Conservation (phyloP, 352 stramenopile species). For the Thraustochytrium sp. region DNA sequence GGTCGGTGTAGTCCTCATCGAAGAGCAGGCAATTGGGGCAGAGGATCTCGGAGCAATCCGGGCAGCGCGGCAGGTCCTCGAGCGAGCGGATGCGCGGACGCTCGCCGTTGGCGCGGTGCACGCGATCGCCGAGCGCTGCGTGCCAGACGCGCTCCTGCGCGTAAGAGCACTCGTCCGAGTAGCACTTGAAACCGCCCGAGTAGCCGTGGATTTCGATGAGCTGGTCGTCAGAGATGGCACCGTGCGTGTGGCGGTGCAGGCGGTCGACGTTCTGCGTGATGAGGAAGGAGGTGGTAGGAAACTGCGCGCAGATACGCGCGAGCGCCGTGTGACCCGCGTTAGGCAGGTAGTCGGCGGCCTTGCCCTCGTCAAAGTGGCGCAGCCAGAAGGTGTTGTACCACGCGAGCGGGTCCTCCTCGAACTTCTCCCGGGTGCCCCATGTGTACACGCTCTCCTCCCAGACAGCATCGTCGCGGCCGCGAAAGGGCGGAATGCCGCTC, state of each 20-base stretch:
- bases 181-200: constrained; percentile 62
- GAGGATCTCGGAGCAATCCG: constrained; percentile 34
- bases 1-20: constrained; percentile 65
- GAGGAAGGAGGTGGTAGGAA: constrained; percentile 42
- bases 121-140: background rate
- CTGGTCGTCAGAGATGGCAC: constrained; percentile 42
- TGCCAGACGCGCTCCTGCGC: constrained; percentile 12
- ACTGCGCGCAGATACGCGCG: constrained; percentile 42
- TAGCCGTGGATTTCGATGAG: constrained; percentile 64
- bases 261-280: constrained; percentile 70
- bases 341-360: constrained; percentile 48
- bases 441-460: constrained; percentile 60
- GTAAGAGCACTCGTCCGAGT: constrained; percentile 49
- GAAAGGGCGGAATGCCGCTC: constrained; percentile 58
- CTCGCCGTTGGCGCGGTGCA: background rate
- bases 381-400: constrained; percentile 69
- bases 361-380: constrained; percentile 50
- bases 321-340: constrained; percentile 58
- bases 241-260: constrained; percentile 52
- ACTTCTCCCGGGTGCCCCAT: constrained; percentile 57
- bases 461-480: constrained; percentile 51
- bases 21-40: constrained; percentile 57
- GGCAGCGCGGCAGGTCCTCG: constrained; percentile 34
- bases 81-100: background rate
- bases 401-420: constrained; percentile 58